Base-by-base conservation (phyloP, 352 stramenopile genomes). In the Phytophthora citrophthora region DNA sequence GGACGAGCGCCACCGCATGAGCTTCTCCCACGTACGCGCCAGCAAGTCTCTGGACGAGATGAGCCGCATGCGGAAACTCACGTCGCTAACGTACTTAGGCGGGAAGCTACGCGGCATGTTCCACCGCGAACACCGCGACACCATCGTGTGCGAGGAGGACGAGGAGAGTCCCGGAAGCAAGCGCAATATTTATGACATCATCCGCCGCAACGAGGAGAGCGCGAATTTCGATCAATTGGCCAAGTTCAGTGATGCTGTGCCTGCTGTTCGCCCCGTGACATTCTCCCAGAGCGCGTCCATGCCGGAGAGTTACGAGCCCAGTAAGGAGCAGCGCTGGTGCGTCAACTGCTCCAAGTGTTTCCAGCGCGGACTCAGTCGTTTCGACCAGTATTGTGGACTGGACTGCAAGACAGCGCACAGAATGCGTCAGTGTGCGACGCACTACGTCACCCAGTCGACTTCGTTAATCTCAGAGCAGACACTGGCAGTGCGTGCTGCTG, bases 261-360 rank as follows among this genome's bases (percentile, higher is more conserved):
- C 55, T 1, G 15, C 7, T 12, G 40, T 36, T 10, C 45, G 52
- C 6, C 50, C 55, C 31, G 23, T 29, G 45, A 39, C 50, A 2
- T 70, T 72, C 15, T 39, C 32, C 2, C 70, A 65, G 15, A 70
- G 62, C 23, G 40, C 47, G 23, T 69, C 62, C 9, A 52, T 72
- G 27, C 47, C 56, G 5, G 39, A 67, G 27, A 51, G 54, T n/a
- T 74, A 88, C 60, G 73, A 86, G 63, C 76, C 81, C 41, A 89
- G 74, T 48, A 88, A 85, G 45, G 84, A 91, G 49, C 77, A 86
- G 66, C 80, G 84, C 24, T 90, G 82, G 82, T 93, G 84, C 61
- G 76, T 72, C 18, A 93, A 93, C 65, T 93, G 84, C 63, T 78
- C 70, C 72, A 93, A 91, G 70, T 88, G 80, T 57, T 93, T 85